Base-by-base conservation (phyloP, 192 early-diverging fungal species). In the Funneliformis mosseae region DNA sequence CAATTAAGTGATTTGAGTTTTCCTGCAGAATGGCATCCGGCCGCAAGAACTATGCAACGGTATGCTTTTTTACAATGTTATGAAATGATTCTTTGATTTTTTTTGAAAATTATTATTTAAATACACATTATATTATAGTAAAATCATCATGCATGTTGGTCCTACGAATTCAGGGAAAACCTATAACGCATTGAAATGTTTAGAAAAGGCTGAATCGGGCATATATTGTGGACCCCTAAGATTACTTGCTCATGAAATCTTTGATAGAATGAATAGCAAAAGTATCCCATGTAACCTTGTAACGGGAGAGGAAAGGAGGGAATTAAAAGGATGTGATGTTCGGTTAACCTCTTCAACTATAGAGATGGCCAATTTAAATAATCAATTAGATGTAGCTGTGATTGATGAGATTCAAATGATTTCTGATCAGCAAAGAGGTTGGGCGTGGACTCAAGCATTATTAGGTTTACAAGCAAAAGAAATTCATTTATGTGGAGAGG, bases 361-460 rank as follows among this genome's bases (percentile, higher is more conserved):
- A 38, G 97, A 99, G 83, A 97, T 99, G 97, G 93, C 90, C 16
- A 87, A 91, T 9, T 45, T 90, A 16, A 79, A 77, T 45, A 66
- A 78, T 8, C 70, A 80, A 12, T 86, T 92, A 55, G 91, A 98
- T 0, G 95, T 98, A 23, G 97, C 94, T 7, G 96, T 99, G 4
- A 85, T 99, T 10, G 97, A 99, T 81, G 97, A 99, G 82, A 99
- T 99, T 85, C 97, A 99, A 83, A 95, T 99, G 95, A 93, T 99
- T 70, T 90, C 86, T 0, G 97, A 99, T 80, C 82, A 80, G 12
- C 84, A 91, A 43, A 89, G 97, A 14, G 97, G 97, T 12, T 98
- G 96, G 96, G 97, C 97, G 43, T 99, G 97, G 97, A 97, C 96
- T 8, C 89, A 92, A 60, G 97, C 97, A 5, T 72, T 99, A 7